Percentiles rank a stretch among this genome's conserved stretches.
phyloP scores from a whole-genome alignment of 1,284 basidiomycete genomes.

The Malassezia caprae region DNA sequence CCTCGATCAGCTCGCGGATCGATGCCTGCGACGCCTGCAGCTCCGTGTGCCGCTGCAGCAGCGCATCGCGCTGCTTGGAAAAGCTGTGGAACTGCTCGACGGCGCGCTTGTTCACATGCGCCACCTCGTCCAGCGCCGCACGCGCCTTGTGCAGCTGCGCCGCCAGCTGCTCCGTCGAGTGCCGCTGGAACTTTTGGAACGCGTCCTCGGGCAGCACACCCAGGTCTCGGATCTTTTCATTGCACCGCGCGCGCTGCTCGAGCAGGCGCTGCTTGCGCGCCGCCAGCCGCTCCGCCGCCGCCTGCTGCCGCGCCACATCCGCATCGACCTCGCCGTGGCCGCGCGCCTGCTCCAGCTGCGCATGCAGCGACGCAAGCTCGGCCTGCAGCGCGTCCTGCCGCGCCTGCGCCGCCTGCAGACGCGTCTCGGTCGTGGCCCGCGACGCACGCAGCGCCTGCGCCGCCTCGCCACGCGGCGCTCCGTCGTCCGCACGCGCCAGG shows the following conservation, averaged over 20 bases:
- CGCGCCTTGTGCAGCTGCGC: slow-evolving; percentile 82
- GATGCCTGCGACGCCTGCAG: slow-evolving; percentile 76
- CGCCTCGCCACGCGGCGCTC: slow-evolving; percentile 55
- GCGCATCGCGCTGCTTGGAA: slow-evolving; percentile 88
- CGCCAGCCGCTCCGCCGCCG: slow-evolving; percentile 85
- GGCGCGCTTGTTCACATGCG: slow-evolving; percentile 98
- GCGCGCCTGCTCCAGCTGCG: slow-evolving; percentile 65
- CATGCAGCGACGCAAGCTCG: neutral
- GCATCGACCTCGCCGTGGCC: slow-evolving; percentile 73
- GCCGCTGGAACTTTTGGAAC: slow-evolving; percentile 80
- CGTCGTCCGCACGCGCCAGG: slow-evolving; percentile 63
- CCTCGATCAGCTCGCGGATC: slow-evolving; percentile 87
- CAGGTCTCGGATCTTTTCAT: slow-evolving; percentile 84
- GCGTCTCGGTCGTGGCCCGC: slow-evolving; percentile 4
- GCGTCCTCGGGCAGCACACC: slow-evolving; percentile 95
- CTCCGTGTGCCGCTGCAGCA: slow-evolving; percentile 74
- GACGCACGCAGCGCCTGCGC: slow-evolving; percentile 47
- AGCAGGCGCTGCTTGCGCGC: slow-evolving; percentile 77
- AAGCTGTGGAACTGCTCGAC: slow-evolving; percentile 97
- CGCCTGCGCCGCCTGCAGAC: neutral
- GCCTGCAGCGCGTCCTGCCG: slow-evolving; percentile 6
- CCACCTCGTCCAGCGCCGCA: slow-evolving; percentile 85
- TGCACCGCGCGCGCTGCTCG: slow-evolving; percentile 79
- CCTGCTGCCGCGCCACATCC: slow-evolving; percentile 76
- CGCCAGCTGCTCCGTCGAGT: slow-evolving; percentile 71